These are phyloP conservation scores for Aspergillus flavus DNA, from an alignment of 2,329 filamentous ascomycete genomes.

Conservation along the genomic window DNA sequence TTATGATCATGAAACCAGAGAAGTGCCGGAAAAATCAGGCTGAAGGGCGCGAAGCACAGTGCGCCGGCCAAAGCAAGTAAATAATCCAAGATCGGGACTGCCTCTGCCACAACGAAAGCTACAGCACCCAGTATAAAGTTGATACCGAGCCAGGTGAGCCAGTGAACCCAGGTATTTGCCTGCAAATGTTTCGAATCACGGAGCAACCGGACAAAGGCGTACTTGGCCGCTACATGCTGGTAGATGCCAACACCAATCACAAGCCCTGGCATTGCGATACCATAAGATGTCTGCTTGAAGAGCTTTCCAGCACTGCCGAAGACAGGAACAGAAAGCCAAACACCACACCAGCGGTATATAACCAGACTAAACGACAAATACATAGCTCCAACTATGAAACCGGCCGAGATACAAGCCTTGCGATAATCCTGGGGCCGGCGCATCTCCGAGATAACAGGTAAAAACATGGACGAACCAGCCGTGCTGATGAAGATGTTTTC, in stretches of 20 bases:
- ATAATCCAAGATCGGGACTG: conserved; percentile 59
- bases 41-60: conserved; percentile 55
- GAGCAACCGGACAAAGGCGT: conserved; percentile 58
- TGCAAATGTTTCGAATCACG: conserved; percentile 55
- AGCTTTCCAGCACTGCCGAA: conserved; percentile 15
- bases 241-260: conserved; percentile 15
- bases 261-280: conserved; percentile 12
- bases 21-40: conserved; percentile 51
- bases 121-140: conserved; percentile 46
- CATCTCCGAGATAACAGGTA: conserved; percentile 69
- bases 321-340: conserved; percentile 12
- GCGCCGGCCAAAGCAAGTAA: conserved; percentile 53
- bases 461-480: conserved; percentile 61
- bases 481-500: conserved; percentile 62
- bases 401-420: conserved; percentile 62
- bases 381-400: conserved; percentile 53
- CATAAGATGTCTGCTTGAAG: conserved; percentile 15
- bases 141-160: conserved; percentile 54
- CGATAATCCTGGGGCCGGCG: conserved; percentile 60
- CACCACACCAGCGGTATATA: conserved; percentile 17
- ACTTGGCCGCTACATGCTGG: conserved; percentile 53
- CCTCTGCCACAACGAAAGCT: conserved; percentile 55
- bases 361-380: conserved; percentile 55
- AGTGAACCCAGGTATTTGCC: conserved; percentile 54
- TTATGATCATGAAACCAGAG: conserved; percentile 56